phyloP scores from a whole-genome alignment of 345 rosid species.

The Lumnitzera racemosa region DNA sequence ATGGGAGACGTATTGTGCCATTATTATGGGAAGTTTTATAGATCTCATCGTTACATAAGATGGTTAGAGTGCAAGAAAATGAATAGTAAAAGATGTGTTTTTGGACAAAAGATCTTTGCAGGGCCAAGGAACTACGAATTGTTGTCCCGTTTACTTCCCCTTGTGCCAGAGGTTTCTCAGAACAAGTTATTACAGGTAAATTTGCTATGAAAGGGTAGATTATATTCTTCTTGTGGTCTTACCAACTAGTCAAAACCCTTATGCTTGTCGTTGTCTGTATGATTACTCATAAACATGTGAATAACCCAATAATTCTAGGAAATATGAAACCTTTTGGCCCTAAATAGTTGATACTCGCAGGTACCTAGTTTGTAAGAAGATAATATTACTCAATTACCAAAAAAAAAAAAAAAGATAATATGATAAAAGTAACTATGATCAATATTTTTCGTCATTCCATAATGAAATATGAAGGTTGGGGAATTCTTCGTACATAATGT shows the following conservation, averaged over 20 bases:
- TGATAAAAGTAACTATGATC: too few species aligned
- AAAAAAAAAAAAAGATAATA: too few species aligned
- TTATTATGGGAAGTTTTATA: constrained; percentile 42
- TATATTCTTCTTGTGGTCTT: neutral
- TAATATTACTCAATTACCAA: too few species aligned
- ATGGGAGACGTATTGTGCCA: constrained; percentile 34
- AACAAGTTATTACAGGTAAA: constrained; percentile 30
- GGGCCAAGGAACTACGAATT: constrained; percentile 39
- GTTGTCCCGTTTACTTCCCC: constrained; percentile 26
- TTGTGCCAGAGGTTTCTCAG: constrained; percentile 22
- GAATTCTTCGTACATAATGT: too few species aligned
- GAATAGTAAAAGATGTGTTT: constrained; percentile 21
- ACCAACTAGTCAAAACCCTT: neutral
- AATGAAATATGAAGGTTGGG: too few species aligned
- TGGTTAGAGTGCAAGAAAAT: constrained; percentile 36
- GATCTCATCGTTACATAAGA: constrained; percentile 27
- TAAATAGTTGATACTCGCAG: too few species aligned
- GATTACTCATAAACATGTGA: too few species aligned
- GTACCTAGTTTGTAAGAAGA: too few species aligned
- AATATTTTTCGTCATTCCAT: too few species aligned
- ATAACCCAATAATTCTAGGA: too few species aligned
- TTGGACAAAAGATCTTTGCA: constrained; percentile 36
- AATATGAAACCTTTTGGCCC: too few species aligned
- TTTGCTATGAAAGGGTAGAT: neutral
- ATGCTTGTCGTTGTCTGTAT: too few species aligned